These are phyloP conservation scores for Chaetomidium leptoderma DNA, from an alignment of 495 filamentous ascomycete genomes.

Conservation along the genomic window DNA sequence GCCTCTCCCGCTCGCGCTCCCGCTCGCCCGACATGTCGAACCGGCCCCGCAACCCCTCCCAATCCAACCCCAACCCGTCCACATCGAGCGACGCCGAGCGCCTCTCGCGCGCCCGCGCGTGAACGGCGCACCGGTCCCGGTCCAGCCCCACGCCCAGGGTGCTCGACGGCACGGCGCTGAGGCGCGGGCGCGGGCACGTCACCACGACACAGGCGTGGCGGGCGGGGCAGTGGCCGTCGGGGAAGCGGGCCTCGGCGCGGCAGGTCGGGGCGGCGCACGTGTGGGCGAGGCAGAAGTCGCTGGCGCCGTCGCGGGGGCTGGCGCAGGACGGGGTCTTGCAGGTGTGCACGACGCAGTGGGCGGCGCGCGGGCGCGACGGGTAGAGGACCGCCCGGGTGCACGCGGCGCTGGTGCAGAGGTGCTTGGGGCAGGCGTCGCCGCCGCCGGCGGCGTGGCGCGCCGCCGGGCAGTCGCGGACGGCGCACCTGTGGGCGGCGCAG, in stretches of 20 bases:
- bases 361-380: not conserved
- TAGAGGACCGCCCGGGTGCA: not conserved
- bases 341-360: slow-evolving; percentile 2
- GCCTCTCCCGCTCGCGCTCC: slow-evolving; percentile 3
- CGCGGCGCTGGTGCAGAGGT: not conserved
- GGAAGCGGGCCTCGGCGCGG: not conserved
- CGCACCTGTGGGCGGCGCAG: slow-evolving; percentile 17
- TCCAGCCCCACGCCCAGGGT: not conserved
- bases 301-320: not conserved
- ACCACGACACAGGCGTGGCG: slow-evolving; percentile 14
- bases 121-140: slow-evolving; percentile 9
- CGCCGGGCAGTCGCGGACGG: not conserved
- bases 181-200: slow-evolving; percentile 8
- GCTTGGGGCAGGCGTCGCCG: not conserved
- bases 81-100: slow-evolving; percentile 1
- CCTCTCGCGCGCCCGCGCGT: not conserved
- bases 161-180: not conserved
- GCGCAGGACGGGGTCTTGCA: slow-evolving; percentile 4
- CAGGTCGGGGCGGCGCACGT: slow-evolving; percentile 4
- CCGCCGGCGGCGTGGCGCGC: not conserved
- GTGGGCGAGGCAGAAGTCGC: slow-evolving; percentile 14
- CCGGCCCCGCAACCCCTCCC: slow-evolving; percentile 1
- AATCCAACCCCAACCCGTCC: not conserved
- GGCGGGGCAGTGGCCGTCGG: slow-evolving; percentile 9
- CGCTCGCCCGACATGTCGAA: not conserved